A percentile compares a stretch with the other conserved stretches of the same genome.
Evolutionary conservation across 352 stramenopile species (phyloP).

Genomic region (Elongisporangium senticosum): DNA sequence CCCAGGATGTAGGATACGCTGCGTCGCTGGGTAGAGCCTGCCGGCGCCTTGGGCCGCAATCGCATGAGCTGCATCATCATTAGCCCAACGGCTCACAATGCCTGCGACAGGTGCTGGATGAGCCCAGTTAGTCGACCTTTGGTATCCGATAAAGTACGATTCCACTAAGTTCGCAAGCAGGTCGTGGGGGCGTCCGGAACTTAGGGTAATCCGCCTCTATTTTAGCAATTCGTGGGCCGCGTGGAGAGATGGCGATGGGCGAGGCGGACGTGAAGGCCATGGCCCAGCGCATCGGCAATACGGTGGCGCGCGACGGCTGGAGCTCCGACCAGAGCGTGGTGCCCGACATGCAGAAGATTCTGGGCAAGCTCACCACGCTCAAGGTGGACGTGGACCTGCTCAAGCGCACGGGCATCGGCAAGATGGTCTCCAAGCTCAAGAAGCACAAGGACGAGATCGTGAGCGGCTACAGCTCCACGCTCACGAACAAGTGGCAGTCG

Average conservation of each 20-base stretch:
- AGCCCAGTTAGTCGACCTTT: neutral
- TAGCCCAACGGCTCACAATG: neutral
- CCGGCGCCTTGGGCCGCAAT: slow-evolving; percentile 3
- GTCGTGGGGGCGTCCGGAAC: neutral
- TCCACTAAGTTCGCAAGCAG: neutral
- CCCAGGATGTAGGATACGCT: slow-evolving; percentile 82
- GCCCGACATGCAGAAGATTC: slow-evolving; percentile 55
- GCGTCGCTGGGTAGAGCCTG: slow-evolving; percentile 6
- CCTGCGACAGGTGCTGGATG: neutral
- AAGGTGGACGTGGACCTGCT: slow-evolving; percentile 73
- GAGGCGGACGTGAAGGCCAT: slow-evolving; percentile 57
- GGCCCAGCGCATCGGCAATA: slow-evolving; percentile 61
- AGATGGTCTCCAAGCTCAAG: slow-evolving; percentile 78
- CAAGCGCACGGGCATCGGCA: slow-evolving; percentile 71
- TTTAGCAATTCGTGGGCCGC: neutral
- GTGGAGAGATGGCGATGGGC: slow-evolving; percentile 14
- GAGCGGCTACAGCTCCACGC: slow-evolving; percentile 67
- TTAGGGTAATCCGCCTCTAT: neutral
- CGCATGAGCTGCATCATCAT: slow-evolving; percentile 4
- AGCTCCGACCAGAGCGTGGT: slow-evolving; percentile 48
- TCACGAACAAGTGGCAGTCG: slow-evolving; percentile 81
- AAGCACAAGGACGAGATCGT: slow-evolving; percentile 83
- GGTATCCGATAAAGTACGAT: neutral
- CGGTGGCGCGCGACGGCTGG: slow-evolving; percentile 64
- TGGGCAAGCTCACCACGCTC: slow-evolving; percentile 71